A percentile compares a stretch with the other conserved stretches of the same genome.
These are phyloP conservation scores for Hemisphaericaspora xylanilytica DNA, from an alignment of 1,139 yeast species.

Conservation along the genomic window DNA sequence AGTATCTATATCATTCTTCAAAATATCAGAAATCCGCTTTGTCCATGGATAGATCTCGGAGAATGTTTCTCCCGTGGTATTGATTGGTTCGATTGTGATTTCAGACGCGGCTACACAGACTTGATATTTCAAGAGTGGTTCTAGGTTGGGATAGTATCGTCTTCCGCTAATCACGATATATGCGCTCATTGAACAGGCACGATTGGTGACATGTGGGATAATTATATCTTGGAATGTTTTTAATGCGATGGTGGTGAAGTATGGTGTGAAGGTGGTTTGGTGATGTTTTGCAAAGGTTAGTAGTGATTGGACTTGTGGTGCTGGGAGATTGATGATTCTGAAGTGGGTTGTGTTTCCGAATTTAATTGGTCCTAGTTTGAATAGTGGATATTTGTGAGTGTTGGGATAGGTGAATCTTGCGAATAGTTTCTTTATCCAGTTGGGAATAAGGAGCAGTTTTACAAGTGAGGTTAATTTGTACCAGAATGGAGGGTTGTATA, in stretches of 20 bases:
- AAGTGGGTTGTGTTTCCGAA: conserved; percentile 13
- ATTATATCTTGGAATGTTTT: conserved; percentile 21
- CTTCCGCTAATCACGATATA: conserved; percentile 22
- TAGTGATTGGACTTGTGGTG: conserved; percentile 12
- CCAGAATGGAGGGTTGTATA: conserved; percentile 14
- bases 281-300: conserved; percentile 16
- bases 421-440: conserved; percentile 9
- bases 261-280: conserved; percentile 27
- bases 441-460: conserved; percentile 8
- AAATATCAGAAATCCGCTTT: conserved; percentile 8
- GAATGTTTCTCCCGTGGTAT: conserved; percentile 1
- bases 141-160: conserved; percentile 19
- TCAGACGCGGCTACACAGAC: conserved; percentile 16
- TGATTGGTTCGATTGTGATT: conserved; percentile 15
- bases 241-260: conserved; percentile 18
- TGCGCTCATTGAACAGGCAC: neutral
- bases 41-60: conserved; percentile 9
- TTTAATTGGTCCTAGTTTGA: conserved; percentile 12
- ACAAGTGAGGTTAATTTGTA: conserved; percentile 7
- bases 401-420: conserved; percentile 14
- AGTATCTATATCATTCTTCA: too few species aligned
- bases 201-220: conserved; percentile 11
- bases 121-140: conserved; percentile 14
- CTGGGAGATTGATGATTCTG: conserved; percentile 16
- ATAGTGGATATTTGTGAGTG: conserved; percentile 17